Percentiles rank a stretch among this genome's conserved stretches.
phyloP scores from a whole-genome alignment of 768 basidiomycete species.

The Phlebiopsis gigantea region DNA sequence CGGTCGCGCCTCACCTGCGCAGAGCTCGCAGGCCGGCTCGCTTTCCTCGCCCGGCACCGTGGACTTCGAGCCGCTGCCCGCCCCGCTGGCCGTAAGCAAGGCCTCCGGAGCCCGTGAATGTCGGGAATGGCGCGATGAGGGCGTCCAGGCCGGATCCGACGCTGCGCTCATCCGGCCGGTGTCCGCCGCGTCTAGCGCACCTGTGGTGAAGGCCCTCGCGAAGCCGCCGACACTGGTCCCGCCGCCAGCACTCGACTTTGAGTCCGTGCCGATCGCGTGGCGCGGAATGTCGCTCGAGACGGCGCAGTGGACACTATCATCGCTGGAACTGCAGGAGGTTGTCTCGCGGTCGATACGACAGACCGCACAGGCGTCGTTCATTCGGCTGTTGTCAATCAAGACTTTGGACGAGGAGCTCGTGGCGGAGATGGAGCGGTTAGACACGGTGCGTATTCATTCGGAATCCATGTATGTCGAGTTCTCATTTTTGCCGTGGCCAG shows the following conservation, averaged over 20 bases:
- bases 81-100: not conserved
- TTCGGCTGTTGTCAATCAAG: slow-evolving; percentile 62
- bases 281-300: slow-evolving; percentile 67
- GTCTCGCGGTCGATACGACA: slow-evolving; percentile 68
- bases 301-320: slow-evolving; percentile 57
- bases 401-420: slow-evolving; percentile 56
- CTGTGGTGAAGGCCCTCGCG: slow-evolving; percentile 14
- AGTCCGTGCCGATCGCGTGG: slow-evolving; percentile 52
- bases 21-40: not conserved
- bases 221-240: slow-evolving; percentile 34
- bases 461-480: not conserved
- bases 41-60: not conserved
- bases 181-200: slow-evolving; percentile 13
- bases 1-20: not conserved
- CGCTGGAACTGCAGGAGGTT: slow-evolving; percentile 54
- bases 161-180: not conserved
- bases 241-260: slow-evolving; percentile 52
- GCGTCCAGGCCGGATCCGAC: not conserved
- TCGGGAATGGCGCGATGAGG: slow-evolving; percentile 1
- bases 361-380: slow-evolving; percentile 63
- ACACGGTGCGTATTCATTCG: slow-evolving; percentile 20
- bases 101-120: not conserved
- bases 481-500: not conserved
- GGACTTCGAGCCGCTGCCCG: not conserved
- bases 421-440: slow-evolving; percentile 54